Base-by-base conservation (phyloP, 176 grass and related monocot genomes). In the Oryza coarctata region DNA sequence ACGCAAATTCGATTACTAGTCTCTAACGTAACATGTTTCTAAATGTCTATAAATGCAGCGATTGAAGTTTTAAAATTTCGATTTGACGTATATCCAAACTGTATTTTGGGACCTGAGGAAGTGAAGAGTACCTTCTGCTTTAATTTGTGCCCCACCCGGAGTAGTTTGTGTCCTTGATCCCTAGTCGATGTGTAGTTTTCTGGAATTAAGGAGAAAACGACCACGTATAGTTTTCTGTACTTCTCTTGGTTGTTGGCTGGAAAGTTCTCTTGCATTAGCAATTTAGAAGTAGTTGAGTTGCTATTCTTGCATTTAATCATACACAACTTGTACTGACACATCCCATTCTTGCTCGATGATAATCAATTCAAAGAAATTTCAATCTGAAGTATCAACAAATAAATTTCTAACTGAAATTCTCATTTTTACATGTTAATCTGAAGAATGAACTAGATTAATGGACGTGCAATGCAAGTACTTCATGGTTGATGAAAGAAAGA, bases 181-280 rank as follows among this genome's bases (percentile, higher is more conserved):
- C 39, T 12, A 12, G 9, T 75, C 47, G 5, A 3, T 23, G 3
- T 23, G 71, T 71, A 65, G 71, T 81, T 85, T 80, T 81, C 82
- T 57, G 22, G 55, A 85, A 41, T 65, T 70, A 64, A 63, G 9
- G 32, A 52, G 23, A 47, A 52, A 73, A 71, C 63, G 5, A 15
- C 25, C 55, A 71, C 18, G 76, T 30, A 71, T 55, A 72, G 76
- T 55, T 65, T 52, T 57, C 41, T 23, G 17, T 41, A 22, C 43
- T 85, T 89, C 63, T 77, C 28, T 11, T 4, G 83, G 73, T 64
- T 0, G 82, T 85, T 81, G 77, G 77, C 64, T 70, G 38, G 67
- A 80, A 70, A 80, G 28, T n/a, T n/a, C n/a, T n/a, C n/a, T 75
- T 28, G 47, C 26, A 30, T 49, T 70, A 60, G 78, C 67, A 71